Evolutionary conservation across 768 basidiomycete genomes (phyloP), one percentile per base, ranked within the genome.

Genomic region (Psilocybe subaeruginosa): DNA sequence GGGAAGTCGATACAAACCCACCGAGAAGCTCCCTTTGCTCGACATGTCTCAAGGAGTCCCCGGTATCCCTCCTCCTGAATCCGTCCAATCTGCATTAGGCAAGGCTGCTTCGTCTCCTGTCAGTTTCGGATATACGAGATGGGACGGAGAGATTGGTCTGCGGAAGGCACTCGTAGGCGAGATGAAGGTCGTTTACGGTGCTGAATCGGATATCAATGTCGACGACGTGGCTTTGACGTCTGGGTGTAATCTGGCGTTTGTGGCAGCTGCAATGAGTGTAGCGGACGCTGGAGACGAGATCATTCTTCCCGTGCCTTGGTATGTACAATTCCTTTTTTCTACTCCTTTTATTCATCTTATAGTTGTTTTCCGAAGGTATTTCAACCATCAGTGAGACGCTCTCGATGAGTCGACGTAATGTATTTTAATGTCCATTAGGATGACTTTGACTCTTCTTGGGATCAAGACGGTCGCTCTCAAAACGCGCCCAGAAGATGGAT

Each of bases 11-110:
- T 88, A 85, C 70, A 64, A 64, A 4, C 68, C 80, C 0, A 79
- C 80, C 0, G 68, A 76, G 0, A 68, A 60, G 23, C 76, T 78
- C 8, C 86, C 85, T 0, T 74, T 92, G 2, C 78, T 93, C 70
- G 88, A 79, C 66, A 86, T 92, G 78, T 87, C 88, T 1, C 91
- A 93, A 72, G 89, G 93, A 43, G 85, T 87, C 0, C 93, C 93
- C 0, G 87, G 88, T 4, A 77, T 76, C 0, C 84, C 87, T 0
- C 92, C 93, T 0, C 84, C 88, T 2, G 68, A 74, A 2, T 53
- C 68, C 1, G 73, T 92, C 8, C 79, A 86, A 35, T 68, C 79
- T 0, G 80, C 84, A 0, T 69, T 93, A 1, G 78, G 75, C 0
- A 67, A 68, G 8, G 78, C 83, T 0, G 73, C 83, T 0, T 72